phyloP scores from a whole-genome alignment of 2,329 filamentous ascomycete species.

The Blastomyces parvus region DNA sequence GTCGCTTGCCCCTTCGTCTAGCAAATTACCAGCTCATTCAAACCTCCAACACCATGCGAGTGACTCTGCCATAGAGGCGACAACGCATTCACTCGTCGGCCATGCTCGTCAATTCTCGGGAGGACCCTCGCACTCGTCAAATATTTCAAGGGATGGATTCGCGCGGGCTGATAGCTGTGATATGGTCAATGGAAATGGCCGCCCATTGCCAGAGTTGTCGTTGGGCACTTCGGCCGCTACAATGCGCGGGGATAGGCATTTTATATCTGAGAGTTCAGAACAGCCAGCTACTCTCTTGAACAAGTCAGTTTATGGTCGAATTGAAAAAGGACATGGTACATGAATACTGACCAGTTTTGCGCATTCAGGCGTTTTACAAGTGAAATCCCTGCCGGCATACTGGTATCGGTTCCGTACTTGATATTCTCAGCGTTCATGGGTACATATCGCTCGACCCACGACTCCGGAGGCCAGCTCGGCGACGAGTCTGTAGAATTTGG shows the following conservation, averaged over 20 bases:
- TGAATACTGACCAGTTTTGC: conserved; percentile 2
- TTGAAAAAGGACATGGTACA: background rate
- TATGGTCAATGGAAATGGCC: background rate
- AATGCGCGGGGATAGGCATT: background rate
- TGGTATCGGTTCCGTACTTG: conserved; percentile 1
- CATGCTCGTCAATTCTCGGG: background rate
- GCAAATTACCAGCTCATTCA: background rate
- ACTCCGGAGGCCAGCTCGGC: background rate
- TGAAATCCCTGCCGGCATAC: background rate
- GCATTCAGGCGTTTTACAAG: conserved; percentile 1
- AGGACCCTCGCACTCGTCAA: background rate
- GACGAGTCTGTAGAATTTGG: conserved; percentile 2
- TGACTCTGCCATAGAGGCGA: background rate
- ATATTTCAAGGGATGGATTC: background rate
- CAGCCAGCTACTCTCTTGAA: background rate
- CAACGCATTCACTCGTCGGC: background rate
- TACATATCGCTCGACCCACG: background rate
- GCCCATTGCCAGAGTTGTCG: background rate
- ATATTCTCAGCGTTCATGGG: background rate
- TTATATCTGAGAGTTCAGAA: background rate
- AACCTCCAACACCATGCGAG: background rate
- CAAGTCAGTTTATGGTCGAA: background rate
- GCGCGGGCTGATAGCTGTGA: background rate
- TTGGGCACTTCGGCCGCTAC: background rate
- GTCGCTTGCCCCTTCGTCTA: background rate